These are phyloP conservation scores for Dipteronia dyeriana DNA, from an alignment of 345 rosid genomes.

Conservation along the genomic window DNA sequence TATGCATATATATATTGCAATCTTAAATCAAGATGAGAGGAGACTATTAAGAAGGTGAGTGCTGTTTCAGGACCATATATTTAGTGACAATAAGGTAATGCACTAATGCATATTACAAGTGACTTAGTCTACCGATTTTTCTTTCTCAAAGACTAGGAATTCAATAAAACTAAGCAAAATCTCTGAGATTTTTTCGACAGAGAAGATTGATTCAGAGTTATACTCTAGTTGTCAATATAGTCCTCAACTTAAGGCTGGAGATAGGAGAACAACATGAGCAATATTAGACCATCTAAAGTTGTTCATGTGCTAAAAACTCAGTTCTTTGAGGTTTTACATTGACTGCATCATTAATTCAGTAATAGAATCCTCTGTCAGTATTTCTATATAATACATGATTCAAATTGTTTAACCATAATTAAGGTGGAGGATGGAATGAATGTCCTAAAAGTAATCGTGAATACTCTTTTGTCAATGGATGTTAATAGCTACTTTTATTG, in stretches of 20 bases:
- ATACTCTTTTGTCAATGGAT: slow-evolving; percentile 1
- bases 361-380: not conserved
- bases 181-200: not conserved
- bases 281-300: no score
- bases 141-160: no score
- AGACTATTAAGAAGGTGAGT: not conserved
- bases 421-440: not conserved
- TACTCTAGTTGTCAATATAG: not conserved
- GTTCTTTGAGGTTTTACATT: not conserved
- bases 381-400: not conserved
- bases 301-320: not conserved
- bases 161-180: no score
- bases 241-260: not conserved
- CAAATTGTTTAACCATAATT: not conserved
- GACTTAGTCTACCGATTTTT: no score
- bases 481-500: not conserved
- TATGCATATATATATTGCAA: not conserved
- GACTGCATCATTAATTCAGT: not conserved
- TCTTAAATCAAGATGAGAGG: not conserved
- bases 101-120: no score
- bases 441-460: not conserved
- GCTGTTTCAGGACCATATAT: no score
- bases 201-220: not conserved
- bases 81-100: no score
- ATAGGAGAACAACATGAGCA: not conserved